Base-by-base conservation (phyloP, 2,329 filamentous ascomycete genomes). In the Calonectria pauciramosa region DNA sequence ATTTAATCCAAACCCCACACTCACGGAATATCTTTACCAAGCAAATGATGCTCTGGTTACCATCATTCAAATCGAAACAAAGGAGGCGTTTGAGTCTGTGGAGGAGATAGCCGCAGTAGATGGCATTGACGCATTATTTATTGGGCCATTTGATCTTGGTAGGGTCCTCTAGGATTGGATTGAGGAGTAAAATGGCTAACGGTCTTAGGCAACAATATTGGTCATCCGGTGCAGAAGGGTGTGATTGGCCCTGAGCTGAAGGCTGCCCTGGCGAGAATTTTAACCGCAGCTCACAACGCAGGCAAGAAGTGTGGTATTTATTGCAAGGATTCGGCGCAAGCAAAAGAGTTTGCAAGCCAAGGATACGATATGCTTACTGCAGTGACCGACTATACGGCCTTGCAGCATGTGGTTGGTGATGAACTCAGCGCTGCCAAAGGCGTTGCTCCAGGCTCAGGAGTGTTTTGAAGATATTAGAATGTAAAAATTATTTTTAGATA, bases 11-110 rank as follows among this genome's bases (percentile, higher is more conserved):
- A 84, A 84, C 30, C 82, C 87, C 28, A 86, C 83, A 5, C 84
- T 86, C 16, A 86, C 86, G 5, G 85, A 88, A 70, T 89, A 89
- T 73, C 84, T 89, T 77, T 82, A 86, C 73, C 83, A 86, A 54
- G 88, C 88, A 49, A 89, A 89, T 75, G 83, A 88, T 68, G 72
- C 80, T 38, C 85, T 93, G 38, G 82, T 93, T 70, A 92, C 90
- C 32, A 91, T 93, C 84, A 90, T 93, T 4, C 92, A 93, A 83
- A 93, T 93, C 68, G 92, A 94, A 84, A 93, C 92, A 1, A 85
- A 86, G 70, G 91, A 92, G 80, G 91, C 91, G 0, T 84, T 93
- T 14, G 88, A 90, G 0, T 82, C 84, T 8, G 88, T 93, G 0
- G 91, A 92, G 49, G 89, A 89, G 49, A 93, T 93, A 80, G 91